Percentiles rank a stretch among this genome's conserved stretches.
These are phyloP conservation scores for Lasiodiplodia sp. DNA, from an alignment of 2,329 filamentous ascomycete genomes.

Conservation along the genomic window DNA sequence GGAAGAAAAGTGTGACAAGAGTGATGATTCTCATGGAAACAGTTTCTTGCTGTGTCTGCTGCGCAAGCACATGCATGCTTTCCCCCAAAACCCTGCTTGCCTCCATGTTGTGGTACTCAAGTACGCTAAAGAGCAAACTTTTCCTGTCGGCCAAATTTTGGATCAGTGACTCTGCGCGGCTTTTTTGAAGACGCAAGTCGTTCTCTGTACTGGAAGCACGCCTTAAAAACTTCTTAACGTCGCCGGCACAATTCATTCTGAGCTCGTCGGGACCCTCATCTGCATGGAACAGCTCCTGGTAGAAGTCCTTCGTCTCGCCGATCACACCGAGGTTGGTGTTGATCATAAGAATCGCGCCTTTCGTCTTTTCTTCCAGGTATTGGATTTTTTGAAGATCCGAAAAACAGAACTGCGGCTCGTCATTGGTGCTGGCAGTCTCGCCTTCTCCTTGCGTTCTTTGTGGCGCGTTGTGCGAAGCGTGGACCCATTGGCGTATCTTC, in stretches of 20 bases:
- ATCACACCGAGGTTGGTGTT: conserved; percentile 45
- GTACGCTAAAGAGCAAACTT: conserved; percentile 43
- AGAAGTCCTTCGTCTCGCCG: conserved; percentile 34
- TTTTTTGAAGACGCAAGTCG: conserved; percentile 14
- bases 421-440: too few relatives aligned
- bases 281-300: conserved; percentile 30
- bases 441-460: too few relatives aligned
- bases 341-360: conserved; percentile 44
- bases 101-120: conserved; percentile 45
- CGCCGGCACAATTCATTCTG: not conserved
- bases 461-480: too few relatives aligned
- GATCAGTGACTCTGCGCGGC: conserved; percentile 34
- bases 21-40: conserved; percentile 54
- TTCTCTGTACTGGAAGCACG: not conserved
- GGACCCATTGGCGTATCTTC: too few relatives aligned
- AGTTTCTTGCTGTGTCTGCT: conserved; percentile 49
- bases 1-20: conserved; percentile 52
- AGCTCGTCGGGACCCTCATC: conserved; percentile 1
- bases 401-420: too few relatives aligned
- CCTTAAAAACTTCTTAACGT: not conserved
- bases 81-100: conserved; percentile 38
- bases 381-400: conserved; percentile 44
- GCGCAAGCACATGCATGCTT: conserved; percentile 43
- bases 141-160: conserved; percentile 34
- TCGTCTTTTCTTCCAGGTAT: conserved; percentile 47